These are phyloP conservation scores for Amborella trichopoda DNA, from an alignment of 164 flowering plant species.

Conservation along the genomic window DNA sequence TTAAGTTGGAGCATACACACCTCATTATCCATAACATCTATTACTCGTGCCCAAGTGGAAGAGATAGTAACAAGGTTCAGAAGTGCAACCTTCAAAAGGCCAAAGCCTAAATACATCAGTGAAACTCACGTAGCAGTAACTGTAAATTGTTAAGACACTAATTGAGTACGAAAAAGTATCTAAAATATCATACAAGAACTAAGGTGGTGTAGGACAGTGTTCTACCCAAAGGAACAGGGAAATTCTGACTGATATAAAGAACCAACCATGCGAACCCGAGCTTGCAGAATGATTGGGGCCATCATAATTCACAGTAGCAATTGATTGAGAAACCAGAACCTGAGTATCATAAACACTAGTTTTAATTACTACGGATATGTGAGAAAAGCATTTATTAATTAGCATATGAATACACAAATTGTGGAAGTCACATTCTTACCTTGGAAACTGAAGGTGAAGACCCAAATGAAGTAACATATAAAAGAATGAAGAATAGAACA, in stretches of 20 bases:
- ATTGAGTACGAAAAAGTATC: neutral
- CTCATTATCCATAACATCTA: constrained; percentile 95
- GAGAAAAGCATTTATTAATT: no score
- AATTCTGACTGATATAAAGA: constrained; percentile 68
- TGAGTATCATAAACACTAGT: no score
- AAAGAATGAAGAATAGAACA: constrained; percentile 59
- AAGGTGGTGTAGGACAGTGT: neutral
- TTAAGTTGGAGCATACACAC: constrained; percentile 29
- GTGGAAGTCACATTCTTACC: constrained; percentile 25
- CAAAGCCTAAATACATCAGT: constrained; percentile 1
- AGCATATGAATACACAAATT: no score
- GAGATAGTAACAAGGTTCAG: constrained; percentile 93
- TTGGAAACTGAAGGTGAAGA: constrained; percentile 19
- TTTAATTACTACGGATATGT: no score
- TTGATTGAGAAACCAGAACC: constrained; percentile 22
- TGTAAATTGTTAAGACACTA: no score
- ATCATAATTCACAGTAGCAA: constrained; percentile 16
- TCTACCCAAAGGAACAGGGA: constrained; percentile 92
- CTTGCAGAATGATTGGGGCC: constrained; percentile 20
- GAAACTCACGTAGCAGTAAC: no score
- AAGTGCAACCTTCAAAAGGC: constrained; percentile 59
- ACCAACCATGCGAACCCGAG: constrained; percentile 66
- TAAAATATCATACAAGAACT: neutral
- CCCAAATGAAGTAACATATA: constrained; percentile 50
- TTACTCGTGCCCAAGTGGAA: constrained; percentile 98